Evolutionary conservation across 352 stramenopile species (phyloP), one percentile per base, ranked within the genome.

Genomic region (Phytophthora quininea): DNA sequence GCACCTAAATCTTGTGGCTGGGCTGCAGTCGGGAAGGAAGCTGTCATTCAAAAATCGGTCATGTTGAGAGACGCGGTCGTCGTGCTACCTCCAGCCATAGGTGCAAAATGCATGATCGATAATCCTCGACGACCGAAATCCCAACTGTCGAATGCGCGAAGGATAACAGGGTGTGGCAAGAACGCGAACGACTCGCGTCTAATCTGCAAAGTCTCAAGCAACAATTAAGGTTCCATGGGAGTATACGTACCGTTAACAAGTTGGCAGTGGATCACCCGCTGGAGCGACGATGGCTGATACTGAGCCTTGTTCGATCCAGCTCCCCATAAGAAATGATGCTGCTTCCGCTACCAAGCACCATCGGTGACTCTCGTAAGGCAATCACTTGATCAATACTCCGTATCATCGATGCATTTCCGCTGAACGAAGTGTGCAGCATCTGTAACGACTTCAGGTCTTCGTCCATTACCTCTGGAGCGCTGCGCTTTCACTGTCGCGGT

Each of bases 21-120:
- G 9, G n/a, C 9, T 48, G 50, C n/a, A 14, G 19, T 6, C 49
- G 49, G 49, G 3, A 67, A 15, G 4, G 51, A 52, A 48, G 14
- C 53, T 45, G 45, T 31, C n/a, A 48, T 56, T 10, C 12, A 56
- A 54, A 67, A 67, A 11, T 62, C 52, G 3, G 45, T 58, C 45
- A 57, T 57, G 11, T 62, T 54, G 53, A 49, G 45, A 6, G 35
- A 47, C 15, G 15, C 52, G 12, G 54, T 15, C 15, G 14, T 4
- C 52, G 40, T 48, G 9, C 6, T 37, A 46, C 33, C 45, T 49
- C 11, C 30, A 33, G 31, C 30, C 0, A 54, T 19, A 38, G 52
- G 53, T 40, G 61, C 29, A 12, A 68, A 68, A 10, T 62, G 53
- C 61, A 68, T 68, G 15, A 58, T 4, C 1, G 53, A 68, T 7